Evolutionary conservation across 768 basidiomycete genomes (phyloP), one percentile per base, ranked within the genome.

Genomic region (Naganishia randhawae): DNA sequence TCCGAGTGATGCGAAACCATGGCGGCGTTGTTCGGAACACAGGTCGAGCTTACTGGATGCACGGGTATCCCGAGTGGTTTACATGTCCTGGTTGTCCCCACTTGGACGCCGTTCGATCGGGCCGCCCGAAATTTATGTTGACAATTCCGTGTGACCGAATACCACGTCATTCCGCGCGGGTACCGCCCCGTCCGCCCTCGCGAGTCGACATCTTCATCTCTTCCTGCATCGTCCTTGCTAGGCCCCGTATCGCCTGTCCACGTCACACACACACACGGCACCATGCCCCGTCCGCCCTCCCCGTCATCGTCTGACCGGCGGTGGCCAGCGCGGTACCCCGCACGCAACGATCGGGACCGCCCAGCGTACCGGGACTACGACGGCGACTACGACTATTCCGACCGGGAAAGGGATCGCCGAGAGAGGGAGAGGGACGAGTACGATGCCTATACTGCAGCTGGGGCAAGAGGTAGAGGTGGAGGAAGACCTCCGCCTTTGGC

Each of bases 201-300:
- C n/a, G n/a, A n/a, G n/a, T n/a, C n/a, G n/a, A n/a, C 50, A 14
- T 53, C 51, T 27, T 53, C 25, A 53, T 9, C 51, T 53, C 19
- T 14, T 53, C 27, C 27, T 53, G 13, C 27, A n/a, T n/a, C n/a
- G n/a, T n/a, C n/a, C n/a, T n/a, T 53, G 11, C 51, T 53, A 25
- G 11, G 13, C 27, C 22, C 32, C 27, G 11, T 53, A 25, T 25
- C 51, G 13, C 27, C 19, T 22, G 3, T 31, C 9, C 19, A 10
- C 19, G 41, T 25, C 37, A 25, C 33, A 5, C 54, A 16, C 17
- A 2, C 14, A 1, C 54, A 42, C 45, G 8, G 45, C 5, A 57
- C 51, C 55, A 61, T 61, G 57, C 57, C 57, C 4, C 57, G 57
- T 29, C 31, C 54, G 1, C 54, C 54, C n/a, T 37, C 57, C 6